These are phyloP conservation scores for Cenchrus americanus DNA, from an alignment of 176 grass and related monocot genomes.

Conservation along the genomic window DNA sequence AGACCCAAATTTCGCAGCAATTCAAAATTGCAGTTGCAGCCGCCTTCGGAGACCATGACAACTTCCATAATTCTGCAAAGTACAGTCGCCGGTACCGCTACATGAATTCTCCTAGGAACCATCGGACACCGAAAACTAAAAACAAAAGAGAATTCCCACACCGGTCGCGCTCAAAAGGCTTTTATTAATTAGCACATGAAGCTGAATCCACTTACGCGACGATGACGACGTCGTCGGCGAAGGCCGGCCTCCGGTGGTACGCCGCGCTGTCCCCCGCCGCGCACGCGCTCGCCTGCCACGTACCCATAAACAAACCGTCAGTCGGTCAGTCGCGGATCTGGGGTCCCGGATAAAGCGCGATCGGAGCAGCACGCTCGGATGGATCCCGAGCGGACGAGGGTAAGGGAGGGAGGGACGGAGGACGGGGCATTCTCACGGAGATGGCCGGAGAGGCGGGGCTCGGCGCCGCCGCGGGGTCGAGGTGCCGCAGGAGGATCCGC, in stretches of 20 bases:
- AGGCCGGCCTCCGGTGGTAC: conserved; percentile 61
- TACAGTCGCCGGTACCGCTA: not conserved
- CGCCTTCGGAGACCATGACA: not conserved
- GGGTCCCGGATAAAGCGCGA: not conserved
- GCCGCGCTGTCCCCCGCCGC: conserved; percentile 64
- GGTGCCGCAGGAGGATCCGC: conserved; percentile 74
- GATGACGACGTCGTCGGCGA: conserved; percentile 91
- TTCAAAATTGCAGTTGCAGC: not conserved
- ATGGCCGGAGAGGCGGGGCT: conserved; percentile 36
- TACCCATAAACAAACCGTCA: not conserved
- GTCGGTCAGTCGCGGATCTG: conserved; percentile 37
- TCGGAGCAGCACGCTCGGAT: not conserved
- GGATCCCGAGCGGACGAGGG: not conserved
- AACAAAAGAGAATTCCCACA: not conserved
- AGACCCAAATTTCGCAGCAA: not conserved
- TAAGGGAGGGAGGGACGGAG: too few relatives aligned
- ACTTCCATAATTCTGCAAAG: not conserved
- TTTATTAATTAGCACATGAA: too few relatives aligned
- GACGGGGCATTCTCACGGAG: conserved; percentile 32
- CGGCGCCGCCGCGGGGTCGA: conserved; percentile 49
- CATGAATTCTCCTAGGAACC: not conserved
- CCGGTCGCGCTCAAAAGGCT: not conserved
- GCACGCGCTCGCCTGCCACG: conserved; percentile 61
- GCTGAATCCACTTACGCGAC: conserved; percentile 68
- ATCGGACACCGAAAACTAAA: not conserved